Base-by-base conservation (phyloP, 495 filamentous ascomycete genomes). In the Aspergillus ostianus region DNA sequence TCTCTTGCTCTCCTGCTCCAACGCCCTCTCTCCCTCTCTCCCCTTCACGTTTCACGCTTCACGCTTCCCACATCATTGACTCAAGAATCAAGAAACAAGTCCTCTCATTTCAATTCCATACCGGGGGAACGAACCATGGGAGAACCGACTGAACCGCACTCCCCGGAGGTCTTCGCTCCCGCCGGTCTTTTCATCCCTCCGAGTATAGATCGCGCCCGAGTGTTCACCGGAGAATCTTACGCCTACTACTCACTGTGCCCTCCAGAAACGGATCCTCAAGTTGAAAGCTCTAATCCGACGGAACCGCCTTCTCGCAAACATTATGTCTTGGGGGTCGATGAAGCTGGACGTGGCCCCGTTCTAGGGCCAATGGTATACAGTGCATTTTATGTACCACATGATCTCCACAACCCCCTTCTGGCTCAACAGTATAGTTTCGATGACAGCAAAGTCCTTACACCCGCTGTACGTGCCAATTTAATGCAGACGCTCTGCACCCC, bases 351-450 rank as follows among this genome's bases (percentile, higher is more conserved):
- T 60, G 94, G 94, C 8, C 95, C 94, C 19, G 95, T 98, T 7
- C 82, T 98, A 4, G 94, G 94, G 2, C 93, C 94, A 12, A 98
- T 98, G 94, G 93, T 98, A 61, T 98, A 98, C 79, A 89, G 88
- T 58, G 82, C 92, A 64, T 89, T 93, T 79, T 97, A 92, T 77
- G 83, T 97, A 1, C 92, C 92, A 0, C 56, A 84, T 3, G 58
- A 80, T 2, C 77, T 84, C 41, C 89, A 92, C 36, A 83, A 82
- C 61, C 80, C 87, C 2, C 83, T 97, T 19, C 86, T 97, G 3
- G 85, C 89, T 8, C 64, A 81, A 30, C 84, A 87, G 7, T 87
- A 97, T 76, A 86, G 86, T 74, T 97, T 97, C 75, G 86, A 96
- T 79, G 92, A 97, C 76, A 92, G 89, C 69, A 97, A 97, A 76